Conservation (phyloP, 1,284 basidiomycete genomes). For the Cutaneotrichosporon sp. region DNA sequence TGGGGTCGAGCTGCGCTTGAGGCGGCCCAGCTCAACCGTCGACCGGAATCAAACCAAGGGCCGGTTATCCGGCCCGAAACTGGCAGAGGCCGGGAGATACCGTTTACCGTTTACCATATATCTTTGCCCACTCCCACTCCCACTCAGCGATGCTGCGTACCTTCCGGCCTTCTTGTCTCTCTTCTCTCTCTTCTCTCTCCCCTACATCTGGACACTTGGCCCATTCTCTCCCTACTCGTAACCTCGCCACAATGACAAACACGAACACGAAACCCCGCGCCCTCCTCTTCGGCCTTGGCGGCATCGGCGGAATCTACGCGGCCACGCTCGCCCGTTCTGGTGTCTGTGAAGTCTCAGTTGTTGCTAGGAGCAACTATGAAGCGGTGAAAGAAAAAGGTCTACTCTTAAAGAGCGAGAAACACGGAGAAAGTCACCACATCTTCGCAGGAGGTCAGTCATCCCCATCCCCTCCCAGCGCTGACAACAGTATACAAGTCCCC, state of each 20-base stretch:
- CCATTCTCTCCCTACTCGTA: neutral
- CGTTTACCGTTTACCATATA: too few relatives aligned
- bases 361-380: constrained; percentile 55
- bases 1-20: too few relatives aligned
- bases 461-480: neutral
- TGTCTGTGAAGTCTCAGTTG: constrained; percentile 52
- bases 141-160: too few relatives aligned
- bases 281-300: constrained; percentile 52
- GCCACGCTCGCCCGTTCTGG: constrained; percentile 52
- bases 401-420: constrained; percentile 45
- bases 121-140: too few relatives aligned
- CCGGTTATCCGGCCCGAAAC: too few relatives aligned
- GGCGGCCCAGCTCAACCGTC: too few relatives aligned
- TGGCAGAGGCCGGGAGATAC: too few relatives aligned
- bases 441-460: constrained; percentile 48
- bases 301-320: constrained; percentile 56
- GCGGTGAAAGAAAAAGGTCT: constrained; percentile 49
- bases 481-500: constrained; percentile 43
- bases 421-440: constrained; percentile 42
- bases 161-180: too few relatives aligned
- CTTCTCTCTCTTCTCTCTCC: neutral
- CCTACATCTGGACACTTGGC: neutral
- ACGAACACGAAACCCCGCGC: constrained; percentile 25
- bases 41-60: too few relatives aligned
- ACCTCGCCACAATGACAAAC: constrained; percentile 12